A percentile compares a stretch with the other conserved stretches of the same genome.
phyloP scores from a whole-genome alignment of 176 grass and related monocot genomes.

The Oryza coarctata region DNA sequence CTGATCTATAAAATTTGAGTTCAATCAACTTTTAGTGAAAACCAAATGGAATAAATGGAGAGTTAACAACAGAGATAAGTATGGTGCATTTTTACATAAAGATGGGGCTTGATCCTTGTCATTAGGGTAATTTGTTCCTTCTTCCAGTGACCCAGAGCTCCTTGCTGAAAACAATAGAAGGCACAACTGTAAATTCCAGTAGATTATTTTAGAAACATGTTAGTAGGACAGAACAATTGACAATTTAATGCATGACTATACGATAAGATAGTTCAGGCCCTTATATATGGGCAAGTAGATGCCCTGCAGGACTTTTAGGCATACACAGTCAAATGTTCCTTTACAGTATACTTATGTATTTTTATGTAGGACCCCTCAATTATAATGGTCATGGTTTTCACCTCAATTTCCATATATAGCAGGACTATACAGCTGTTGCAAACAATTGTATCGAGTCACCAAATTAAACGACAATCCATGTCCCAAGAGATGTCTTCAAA shows the following conservation, averaged over 20 bases:
- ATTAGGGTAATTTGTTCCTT: constrained; percentile 27
- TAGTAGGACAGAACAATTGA: constrained; percentile 4
- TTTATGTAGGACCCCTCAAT: background rate
- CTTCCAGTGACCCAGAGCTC: constrained; percentile 31
- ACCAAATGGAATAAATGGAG: constrained; percentile 11
- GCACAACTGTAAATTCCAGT: background rate
- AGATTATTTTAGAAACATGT: constrained; percentile 12
- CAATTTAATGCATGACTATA: constrained; percentile 19
- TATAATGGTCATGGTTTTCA: constrained; percentile 4
- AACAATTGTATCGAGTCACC: background rate
- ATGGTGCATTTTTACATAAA: constrained; percentile 37
- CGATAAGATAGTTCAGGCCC: background rate
- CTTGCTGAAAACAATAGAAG: constrained; percentile 28
- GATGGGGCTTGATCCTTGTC: constrained; percentile 43
- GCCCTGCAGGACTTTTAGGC: background rate
- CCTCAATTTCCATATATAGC: background rate
- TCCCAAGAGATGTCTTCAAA: background rate
- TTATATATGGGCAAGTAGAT: constrained; percentile 9
- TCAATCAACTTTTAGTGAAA: constrained; percentile 19
- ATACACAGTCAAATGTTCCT: background rate
- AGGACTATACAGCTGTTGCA: background rate
- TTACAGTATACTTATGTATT: background rate
- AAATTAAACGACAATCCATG: constrained; percentile 16
- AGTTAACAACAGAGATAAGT: constrained; percentile 8
- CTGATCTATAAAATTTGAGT: background rate